Percentiles rank a stretch among this genome's conserved stretches.
Evolutionary conservation across 108 stramenopile genomes (phyloP).

Genomic region (Cyclostephanos invisitatus): DNA sequence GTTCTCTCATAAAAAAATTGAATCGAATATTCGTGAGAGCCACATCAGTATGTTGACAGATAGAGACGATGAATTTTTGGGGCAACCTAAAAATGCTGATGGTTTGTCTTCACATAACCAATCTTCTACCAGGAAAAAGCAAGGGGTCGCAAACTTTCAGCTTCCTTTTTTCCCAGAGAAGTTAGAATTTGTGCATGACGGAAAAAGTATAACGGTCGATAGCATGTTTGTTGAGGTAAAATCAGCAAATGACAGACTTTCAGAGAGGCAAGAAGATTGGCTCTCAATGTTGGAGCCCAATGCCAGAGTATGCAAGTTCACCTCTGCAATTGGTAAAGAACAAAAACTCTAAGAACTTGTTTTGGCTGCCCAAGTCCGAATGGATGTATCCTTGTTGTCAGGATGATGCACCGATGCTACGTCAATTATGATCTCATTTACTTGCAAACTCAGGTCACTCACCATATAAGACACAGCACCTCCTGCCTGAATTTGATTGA

Average conservation of each 20-base stretch:
- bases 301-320: constrained; percentile 84
- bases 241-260: constrained; percentile 78
- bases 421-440: too few relatives aligned
- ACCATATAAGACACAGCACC: too few relatives aligned
- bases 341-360: not conserved
- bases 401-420: too few relatives aligned
- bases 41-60: constrained; percentile 51
- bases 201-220: constrained; percentile 50
- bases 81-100: constrained; percentile 71
- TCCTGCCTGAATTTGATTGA: too few relatives aligned
- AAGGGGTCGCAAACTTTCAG: not conserved
- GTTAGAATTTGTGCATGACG: constrained; percentile 51
- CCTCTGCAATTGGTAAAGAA: not conserved
- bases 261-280: constrained; percentile 86
- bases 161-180: constrained; percentile 47
- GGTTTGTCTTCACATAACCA: constrained; percentile 33
- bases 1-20: constrained; percentile 45
- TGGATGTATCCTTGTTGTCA: too few relatives aligned
- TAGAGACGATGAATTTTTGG: constrained; percentile 80
- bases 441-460: too few relatives aligned
- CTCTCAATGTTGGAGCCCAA: constrained; percentile 72
- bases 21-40: constrained; percentile 21
- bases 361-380: too few relatives aligned
- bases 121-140: constrained; percentile 14
- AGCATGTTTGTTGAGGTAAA: constrained; percentile 86